Base-by-base conservation (phyloP, 2,329 filamentous ascomycete genomes). In the Aureobasidium sp. region DNA sequence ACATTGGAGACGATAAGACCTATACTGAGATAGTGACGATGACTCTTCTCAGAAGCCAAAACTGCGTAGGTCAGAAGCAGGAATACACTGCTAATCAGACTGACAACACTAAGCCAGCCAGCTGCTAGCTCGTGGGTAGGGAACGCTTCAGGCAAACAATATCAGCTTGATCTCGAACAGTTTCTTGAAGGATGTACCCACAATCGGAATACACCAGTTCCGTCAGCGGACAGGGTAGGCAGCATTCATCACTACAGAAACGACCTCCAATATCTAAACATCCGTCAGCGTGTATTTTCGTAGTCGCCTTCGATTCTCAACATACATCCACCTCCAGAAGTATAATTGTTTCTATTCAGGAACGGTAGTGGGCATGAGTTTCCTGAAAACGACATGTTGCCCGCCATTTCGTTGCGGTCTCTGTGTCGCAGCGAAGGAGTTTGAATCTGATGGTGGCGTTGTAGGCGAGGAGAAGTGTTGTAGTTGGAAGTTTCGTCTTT, bases 11-110 rank as follows among this genome's bases (percentile, higher is more conserved):
- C 73, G 0, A 87, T 87, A 50, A 96, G 79, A 69, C 89, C 90
- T 65, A 96, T 86, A 71, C 87, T 94, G 45, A 96, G 78, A 69
- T 96, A 96, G 73, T 96, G 91, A 44, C 91, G 84, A 70, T 89
- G 86, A n/a, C 90, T 94, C 78, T 88, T 90, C 67, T 91, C 88
- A 39, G 89, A 83, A 0, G 91, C 90, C 33, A 97, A 78, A n/a
- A 87, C 79, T 9, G 83, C 79, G 81, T 90, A 96, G 12, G 90
- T 94, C 9, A 89, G 60, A 9, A 96, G 77, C 39, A 96, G 78
- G 69, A 91, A 90, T 24, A 84, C 69, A 67, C 87, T 91, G 69
- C 87, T 85, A 56, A 86, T 73, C 47, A 89, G 80, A 62, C 88
- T 84, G n/a, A 80, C 82, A 33, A 94, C 83, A 64, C 86, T 86